A percentile compares a stretch with the other conserved stretches of the same genome.
These are phyloP conservation scores for Hypoxylon sp. DNA, from an alignment of 2,329 filamentous ascomycete genomes.

Conservation along the genomic window DNA sequence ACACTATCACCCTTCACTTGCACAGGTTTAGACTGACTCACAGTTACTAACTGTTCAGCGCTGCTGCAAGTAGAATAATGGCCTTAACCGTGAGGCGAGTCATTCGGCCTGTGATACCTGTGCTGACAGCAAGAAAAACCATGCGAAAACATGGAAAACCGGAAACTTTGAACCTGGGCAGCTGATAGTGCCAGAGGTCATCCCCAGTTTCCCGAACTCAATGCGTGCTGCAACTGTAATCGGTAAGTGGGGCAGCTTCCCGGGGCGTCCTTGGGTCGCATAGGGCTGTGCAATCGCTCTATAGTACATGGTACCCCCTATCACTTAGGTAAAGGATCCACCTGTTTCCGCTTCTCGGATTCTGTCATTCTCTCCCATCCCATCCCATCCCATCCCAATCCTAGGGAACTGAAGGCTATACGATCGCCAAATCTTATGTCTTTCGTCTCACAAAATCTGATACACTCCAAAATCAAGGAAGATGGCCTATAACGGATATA, in stretches of 20 bases:
- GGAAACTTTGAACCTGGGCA: slow-evolving; percentile 17
- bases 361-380: slow-evolving; percentile 13
- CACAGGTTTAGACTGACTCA: slow-evolving; percentile 27
- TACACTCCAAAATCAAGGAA: not conserved
- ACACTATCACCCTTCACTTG: slow-evolving; percentile 34
- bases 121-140: not conserved
- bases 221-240: slow-evolving; percentile 26
- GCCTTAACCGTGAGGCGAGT: slow-evolving; percentile 6
- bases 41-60: slow-evolving; percentile 7
- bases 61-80: not conserved
- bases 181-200: slow-evolving; percentile 41
- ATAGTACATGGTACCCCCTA: not conserved
- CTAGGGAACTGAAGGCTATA: not conserved
- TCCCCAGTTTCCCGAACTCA: slow-evolving; percentile 25
- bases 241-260: slow-evolving; percentile 39
- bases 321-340: slow-evolving; percentile 2
- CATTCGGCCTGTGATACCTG: slow-evolving; percentile 9
- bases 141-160: slow-evolving; percentile 18
- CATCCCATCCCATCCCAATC: not conserved
- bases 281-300: slow-evolving; percentile 39
- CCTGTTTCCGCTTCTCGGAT: not conserved
- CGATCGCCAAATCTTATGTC: not conserved
- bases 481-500: not conserved
- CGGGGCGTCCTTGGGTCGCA: not conserved
- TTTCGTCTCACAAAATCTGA: not conserved